These are phyloP conservation scores for Anastatica hierochuntica DNA, from an alignment of 345 rosid genomes.

Conservation along the genomic window DNA sequence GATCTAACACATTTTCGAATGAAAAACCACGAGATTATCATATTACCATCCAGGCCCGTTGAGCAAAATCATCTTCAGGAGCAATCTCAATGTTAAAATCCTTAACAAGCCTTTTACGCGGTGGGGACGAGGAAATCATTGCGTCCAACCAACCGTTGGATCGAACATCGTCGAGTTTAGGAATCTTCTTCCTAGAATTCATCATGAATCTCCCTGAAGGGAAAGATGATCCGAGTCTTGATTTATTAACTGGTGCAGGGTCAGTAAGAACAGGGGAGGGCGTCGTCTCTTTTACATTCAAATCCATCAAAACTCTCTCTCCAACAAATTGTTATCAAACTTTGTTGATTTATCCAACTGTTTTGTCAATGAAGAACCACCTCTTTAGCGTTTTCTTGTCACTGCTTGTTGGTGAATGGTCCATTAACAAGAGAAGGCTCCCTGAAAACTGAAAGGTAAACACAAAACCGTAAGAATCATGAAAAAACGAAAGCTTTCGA, in stretches of 20 bases:
- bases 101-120: slow-evolving; percentile 66
- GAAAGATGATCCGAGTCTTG: slow-evolving; percentile 55
- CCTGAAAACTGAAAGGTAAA: too few species aligned
- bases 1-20: background rate
- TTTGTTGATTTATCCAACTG: too few species aligned
- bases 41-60: slow-evolving; percentile 68
- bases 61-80: slow-evolving; percentile 59
- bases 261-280: slow-evolving; percentile 72
- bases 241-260: slow-evolving; percentile 51
- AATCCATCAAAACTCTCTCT: background rate
- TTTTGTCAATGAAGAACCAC: too few species aligned
- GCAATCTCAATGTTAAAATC: slow-evolving; percentile 43
- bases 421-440: too few species aligned
- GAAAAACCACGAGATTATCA: background rate
- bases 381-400: too few species aligned
- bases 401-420: too few species aligned
- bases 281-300: slow-evolving; percentile 1
- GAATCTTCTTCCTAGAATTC: slow-evolving; percentile 58
- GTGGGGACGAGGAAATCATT: slow-evolving; percentile 94
- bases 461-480: too few species aligned
- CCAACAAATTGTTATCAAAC: too few species aligned
- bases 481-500: too few species aligned
- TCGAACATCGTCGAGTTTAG: slow-evolving; percentile 70
- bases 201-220: slow-evolving; percentile 44
- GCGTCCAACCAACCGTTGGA: slow-evolving; percentile 93